Evolutionary conservation across 1,139 yeast genomes (phyloP), one percentile per base, ranked within the genome.

Genomic region (Barnettozyma hawaiiensis): DNA sequence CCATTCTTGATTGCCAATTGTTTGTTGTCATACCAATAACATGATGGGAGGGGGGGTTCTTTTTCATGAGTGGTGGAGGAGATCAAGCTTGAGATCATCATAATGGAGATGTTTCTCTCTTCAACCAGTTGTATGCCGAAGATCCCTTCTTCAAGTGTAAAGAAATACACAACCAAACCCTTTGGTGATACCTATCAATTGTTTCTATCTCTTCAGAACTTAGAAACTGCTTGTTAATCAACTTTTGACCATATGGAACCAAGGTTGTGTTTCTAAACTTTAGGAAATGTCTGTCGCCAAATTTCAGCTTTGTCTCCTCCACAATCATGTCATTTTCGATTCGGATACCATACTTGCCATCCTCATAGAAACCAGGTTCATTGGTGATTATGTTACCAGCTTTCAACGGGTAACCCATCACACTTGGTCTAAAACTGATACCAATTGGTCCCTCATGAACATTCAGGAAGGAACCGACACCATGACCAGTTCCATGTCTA

Each of bases 391-490:
- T 69, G 63, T 87, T 85, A 27, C 98, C 98, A 20, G 55, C 54
- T 41, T 59, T 47, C 36, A 68, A 50, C 12, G 69, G 61, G 48
- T 45, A 59, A 10, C 57, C 50, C 19, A 58, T 54, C 33, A 63
- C 50, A 22, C 53, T 54, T 16, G 63, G 66, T 52, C 85, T 73
- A 53, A 81, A 76, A 2, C 96, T 94, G 55, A 92, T 84, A 9
- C 97, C 96, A 46, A 90, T 80, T 12, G 98, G 98, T 4, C 96
- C 96, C 61, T 94, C 97, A 61, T 94, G 98, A 33, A 92, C 98
- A 59, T 92, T 92, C 51, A 94, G 75, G 60, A 71, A 92, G 1
- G 95, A 73, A 4, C 97, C 98, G 41, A 94, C 80, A n/a, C 98
- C 98, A 63, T 94, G 99, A 2, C 97, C 94, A 1, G 98, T 94